Percentiles rank a stretch among this genome's conserved stretches.
Evolutionary conservation across 306 rosid species (phyloP).

Genomic region (Corylus heterophylla): DNA sequence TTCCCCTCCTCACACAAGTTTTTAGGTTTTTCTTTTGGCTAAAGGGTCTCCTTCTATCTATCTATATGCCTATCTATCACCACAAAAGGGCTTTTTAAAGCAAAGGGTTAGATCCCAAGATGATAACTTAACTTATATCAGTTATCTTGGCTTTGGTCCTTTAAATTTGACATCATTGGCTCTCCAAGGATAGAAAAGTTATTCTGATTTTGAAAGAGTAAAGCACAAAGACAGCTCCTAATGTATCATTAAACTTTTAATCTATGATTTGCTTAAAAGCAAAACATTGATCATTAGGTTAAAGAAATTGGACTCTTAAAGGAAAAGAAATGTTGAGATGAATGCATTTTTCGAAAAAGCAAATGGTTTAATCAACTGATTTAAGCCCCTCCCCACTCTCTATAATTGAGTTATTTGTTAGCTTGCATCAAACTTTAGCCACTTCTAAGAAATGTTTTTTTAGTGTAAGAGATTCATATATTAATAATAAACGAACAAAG

Average conservation of each 20-base stretch:
- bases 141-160: conserved; percentile 29
- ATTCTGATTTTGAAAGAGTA: conserved; percentile 45
- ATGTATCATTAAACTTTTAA: conserved; percentile 29
- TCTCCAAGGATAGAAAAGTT: conserved; percentile 36
- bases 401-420: neutral
- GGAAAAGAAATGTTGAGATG: conserved; percentile 35
- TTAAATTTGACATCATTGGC: conserved; percentile 36
- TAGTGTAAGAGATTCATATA: too few relatives aligned
- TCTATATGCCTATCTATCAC: neutral
- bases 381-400: neutral
- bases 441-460: too few relatives aligned
- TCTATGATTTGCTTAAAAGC: conserved; percentile 23
- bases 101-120: conserved; percentile 47
- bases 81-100: conserved; percentile 30
- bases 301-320: conserved; percentile 27
- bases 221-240: conserved; percentile 25
- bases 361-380: neutral
- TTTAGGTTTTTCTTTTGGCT: conserved; percentile 19
- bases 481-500: too few relatives aligned
- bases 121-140: conserved; percentile 56
- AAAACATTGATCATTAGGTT: conserved; percentile 11
- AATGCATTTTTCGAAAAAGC: conserved; percentile 32
- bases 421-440: too few relatives aligned
- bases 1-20: conserved; percentile 27
- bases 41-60: conserved; percentile 21